Base-by-base conservation (phyloP, 2,329 filamentous ascomycete genomes). In the Hypoxylon sp. region DNA sequence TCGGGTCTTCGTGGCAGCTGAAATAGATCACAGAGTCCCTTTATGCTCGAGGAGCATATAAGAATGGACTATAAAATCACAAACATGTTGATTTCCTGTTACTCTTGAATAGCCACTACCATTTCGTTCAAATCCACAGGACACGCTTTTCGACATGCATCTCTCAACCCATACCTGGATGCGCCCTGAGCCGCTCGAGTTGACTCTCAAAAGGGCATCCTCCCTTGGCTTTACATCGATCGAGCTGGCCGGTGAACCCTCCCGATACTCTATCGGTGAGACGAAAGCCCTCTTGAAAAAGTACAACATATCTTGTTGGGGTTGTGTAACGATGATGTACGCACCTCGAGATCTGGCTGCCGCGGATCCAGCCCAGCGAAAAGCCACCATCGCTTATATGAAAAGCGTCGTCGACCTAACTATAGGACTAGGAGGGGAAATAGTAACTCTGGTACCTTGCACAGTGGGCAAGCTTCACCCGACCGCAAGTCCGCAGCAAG, bases 81-180 rank as follows among this genome's bases (percentile, higher is more conserved):
- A n/a, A n/a, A 58, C 1, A 46, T 26, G 35, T 31, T 19, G 19
- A 31, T n/a, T 29, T 42, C 19, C 8, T 9, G 10, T 10, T 50
- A n/a, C 3, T 29, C 26, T 31, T 14, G 2, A 5, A 31, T 14
- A 29, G 35, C 29, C 14, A 48, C 29, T 9, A 19, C 6, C 11
- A 31, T 37, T 26, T 8, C 11, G 9, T 39, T 8, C 17, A 39
- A 50, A 19, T 17, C 35, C 35, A 8, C 22, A 60, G 24, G 51
- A 39, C 17, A 13, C n/a, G 26, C 2, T 3, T 17, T 39, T 63
- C 55, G 44, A 66, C 8, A 73, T 71, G 69, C 66, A 70, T 62
- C 62, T 73, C 24, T 73, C 61, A 60, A 71, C 69, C 6, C 69
- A 73, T 17, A 71, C 63, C 3, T 73, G 71, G 71, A 71, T 73